These are phyloP conservation scores for Clohesyomyces aquaticus DNA, from an alignment of 495 filamentous ascomycete genomes.

Conservation along the genomic window DNA sequence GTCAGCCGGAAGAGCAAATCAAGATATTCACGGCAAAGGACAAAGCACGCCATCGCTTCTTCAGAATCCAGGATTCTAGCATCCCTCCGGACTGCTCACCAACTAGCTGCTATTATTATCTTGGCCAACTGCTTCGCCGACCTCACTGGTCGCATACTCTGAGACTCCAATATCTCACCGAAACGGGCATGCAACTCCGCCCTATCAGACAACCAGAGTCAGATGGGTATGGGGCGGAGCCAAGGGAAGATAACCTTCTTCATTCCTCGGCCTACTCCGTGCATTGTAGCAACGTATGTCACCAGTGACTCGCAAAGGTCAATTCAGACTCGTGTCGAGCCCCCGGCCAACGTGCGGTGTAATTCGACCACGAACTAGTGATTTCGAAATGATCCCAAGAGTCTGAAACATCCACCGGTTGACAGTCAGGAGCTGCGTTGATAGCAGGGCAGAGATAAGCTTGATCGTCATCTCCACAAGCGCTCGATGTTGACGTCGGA, in stretches of 20 bases:
- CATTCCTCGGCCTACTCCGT: not conserved
- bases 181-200: constrained; percentile 17
- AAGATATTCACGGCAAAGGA: constrained; percentile 8
- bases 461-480: not conserved
- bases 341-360: not conserved
- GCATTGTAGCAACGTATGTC: constrained; percentile 9
- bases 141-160: not conserved
- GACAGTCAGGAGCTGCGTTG: not conserved
- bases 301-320: not conserved
- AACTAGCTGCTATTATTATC: constrained; percentile 24
- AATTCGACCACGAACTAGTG: constrained; percentile 1
- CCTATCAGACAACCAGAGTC: constrained; percentile 27
- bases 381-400: constrained; percentile 11
- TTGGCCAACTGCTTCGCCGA: not conserved
- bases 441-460: not conserved
- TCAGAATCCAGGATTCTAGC: constrained; percentile 5
- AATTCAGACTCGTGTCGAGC: too few relatives aligned
- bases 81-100: not conserved
- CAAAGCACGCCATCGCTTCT: not conserved
- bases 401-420: too few relatives aligned
- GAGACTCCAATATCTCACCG: constrained; percentile 11
- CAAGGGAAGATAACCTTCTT: not conserved
- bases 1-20: not conserved
- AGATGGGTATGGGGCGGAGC: not conserved
- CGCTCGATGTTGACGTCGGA: not conserved